These are phyloP conservation scores for Penicillium sp. DNA, from an alignment of 2,329 filamentous ascomycete species.

Conservation along the genomic window DNA sequence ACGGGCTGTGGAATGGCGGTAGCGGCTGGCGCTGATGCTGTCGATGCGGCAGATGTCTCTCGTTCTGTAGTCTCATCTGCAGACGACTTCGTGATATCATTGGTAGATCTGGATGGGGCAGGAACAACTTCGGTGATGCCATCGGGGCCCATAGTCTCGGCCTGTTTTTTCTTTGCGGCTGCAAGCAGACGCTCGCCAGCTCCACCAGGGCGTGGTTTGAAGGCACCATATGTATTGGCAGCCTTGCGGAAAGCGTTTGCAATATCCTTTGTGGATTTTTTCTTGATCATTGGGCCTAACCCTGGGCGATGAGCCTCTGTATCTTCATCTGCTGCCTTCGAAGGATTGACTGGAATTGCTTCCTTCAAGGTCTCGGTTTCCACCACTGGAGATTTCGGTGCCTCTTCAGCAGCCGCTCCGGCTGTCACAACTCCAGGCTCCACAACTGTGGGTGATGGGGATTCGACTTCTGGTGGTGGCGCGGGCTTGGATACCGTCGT, in stretches of 20 bases:
- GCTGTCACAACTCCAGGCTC: constrained; percentile 20
- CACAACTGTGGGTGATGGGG: constrained; percentile 12
- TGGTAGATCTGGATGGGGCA: constrained; percentile 61
- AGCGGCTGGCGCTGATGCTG: constrained; percentile 22
- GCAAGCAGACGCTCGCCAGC: constrained; percentile 77
- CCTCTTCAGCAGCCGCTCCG: constrained; percentile 15
- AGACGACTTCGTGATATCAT: constrained; percentile 40
- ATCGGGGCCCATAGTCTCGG: constrained; percentile 71
- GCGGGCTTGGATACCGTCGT: constrained; percentile 27
- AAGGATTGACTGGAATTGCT: constrained; percentile 16
- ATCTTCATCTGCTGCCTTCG: constrained; percentile 44
- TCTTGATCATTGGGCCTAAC: constrained; percentile 87
- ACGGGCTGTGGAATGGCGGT: constrained; percentile 20
- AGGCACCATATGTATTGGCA: constrained; percentile 69
- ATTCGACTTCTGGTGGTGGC: constrained; percentile 16
- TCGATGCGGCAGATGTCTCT: constrained; percentile 30
- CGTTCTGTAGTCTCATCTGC: constrained; percentile 34
- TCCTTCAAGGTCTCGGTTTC: constrained; percentile 6
- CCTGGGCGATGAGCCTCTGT: constrained; percentile 68
- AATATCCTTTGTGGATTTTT: constrained; percentile 71
- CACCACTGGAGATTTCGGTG: constrained; percentile 10
- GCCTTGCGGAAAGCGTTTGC: constrained; percentile 79
- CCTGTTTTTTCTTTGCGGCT: constrained; percentile 54
- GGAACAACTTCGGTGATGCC: constrained; percentile 88
- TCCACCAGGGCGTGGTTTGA: constrained; percentile 86